A percentile compares a stretch with the other conserved stretches of the same genome.
These are phyloP conservation scores for Pseudocercospora ulei DNA, from an alignment of 2,329 filamentous ascomycete genomes.

Conservation along the genomic window DNA sequence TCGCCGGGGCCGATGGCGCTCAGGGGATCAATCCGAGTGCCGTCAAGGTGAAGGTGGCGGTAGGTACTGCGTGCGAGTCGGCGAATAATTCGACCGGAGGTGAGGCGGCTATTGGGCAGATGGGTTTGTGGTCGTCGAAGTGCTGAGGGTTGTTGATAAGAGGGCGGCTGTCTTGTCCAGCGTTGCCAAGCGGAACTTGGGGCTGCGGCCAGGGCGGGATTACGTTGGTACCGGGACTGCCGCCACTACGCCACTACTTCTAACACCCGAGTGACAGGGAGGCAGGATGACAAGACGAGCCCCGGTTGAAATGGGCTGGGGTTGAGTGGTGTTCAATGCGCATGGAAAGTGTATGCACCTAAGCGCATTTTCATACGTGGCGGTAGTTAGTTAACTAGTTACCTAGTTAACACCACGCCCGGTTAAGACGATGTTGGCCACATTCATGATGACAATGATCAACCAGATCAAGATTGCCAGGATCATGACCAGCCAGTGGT, in stretches of 20 bases:
- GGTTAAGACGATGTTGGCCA: slow-evolving; percentile 60
- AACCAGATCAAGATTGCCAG: slow-evolving; percentile 59
- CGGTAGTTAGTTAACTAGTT: no score
- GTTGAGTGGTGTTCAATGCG: no score
- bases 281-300: no score
- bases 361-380: no score
- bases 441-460: slow-evolving; percentile 66
- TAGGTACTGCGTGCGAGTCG: neutral
- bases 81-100: neutral
- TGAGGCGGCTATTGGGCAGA: neutral
- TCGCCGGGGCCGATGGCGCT: slow-evolving; percentile 9
- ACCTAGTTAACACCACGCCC: slow-evolving; percentile 43
- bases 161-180: no score
- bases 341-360: no score
- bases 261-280: no score
- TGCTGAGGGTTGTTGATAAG: slow-evolving; percentile 3
- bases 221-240: no score
- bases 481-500: slow-evolving; percentile 54
- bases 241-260: no score
- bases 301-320: no score
- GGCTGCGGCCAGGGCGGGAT: no score
- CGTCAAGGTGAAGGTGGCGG: slow-evolving; percentile 6
- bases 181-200: no score
- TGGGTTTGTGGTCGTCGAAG: neutral
- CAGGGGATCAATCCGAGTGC: slow-evolving; percentile 14